phyloP scores from a whole-genome alignment of 148 eudicot genomes.

The Simmondsia chinensis region DNA sequence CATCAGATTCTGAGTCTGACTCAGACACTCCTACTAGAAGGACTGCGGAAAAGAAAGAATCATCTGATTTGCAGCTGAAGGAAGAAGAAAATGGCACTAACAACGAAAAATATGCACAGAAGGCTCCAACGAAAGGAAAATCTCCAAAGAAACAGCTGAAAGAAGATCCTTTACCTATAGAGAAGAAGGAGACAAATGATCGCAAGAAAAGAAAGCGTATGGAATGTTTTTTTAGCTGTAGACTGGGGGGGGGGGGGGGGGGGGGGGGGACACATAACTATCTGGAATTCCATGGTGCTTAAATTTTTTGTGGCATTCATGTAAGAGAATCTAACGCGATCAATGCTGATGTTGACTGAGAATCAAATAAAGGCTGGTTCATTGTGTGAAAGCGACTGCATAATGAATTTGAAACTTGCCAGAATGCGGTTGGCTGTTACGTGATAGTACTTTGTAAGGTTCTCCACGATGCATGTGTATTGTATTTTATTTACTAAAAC shows the following conservation, averaged over 20 bases:
- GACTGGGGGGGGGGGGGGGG: no score
- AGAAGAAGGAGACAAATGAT: constrained; percentile 20
- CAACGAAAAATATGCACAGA: constrained; percentile 13
- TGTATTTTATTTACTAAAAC: no score
- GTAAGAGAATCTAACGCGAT: not conserved
- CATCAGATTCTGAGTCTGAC: constrained; percentile 71
- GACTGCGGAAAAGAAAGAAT: constrained; percentile 9
- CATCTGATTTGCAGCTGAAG: constrained; percentile 5
- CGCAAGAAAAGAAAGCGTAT: constrained; percentile 23
- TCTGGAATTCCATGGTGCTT: not conserved
- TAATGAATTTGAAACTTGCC: no score
- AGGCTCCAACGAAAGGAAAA: constrained; percentile 25
- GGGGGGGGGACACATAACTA: not conserved
- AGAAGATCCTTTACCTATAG: constrained; percentile 22
- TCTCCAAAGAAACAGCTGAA: constrained; percentile 37
- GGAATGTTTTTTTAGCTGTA: not conserved
- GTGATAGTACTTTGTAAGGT: no score
- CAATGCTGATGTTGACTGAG: no score
- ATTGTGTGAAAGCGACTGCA: no score
- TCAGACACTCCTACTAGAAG: constrained; percentile 13
- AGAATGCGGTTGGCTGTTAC: no score
- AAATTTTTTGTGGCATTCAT: not conserved
- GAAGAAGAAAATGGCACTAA: constrained; percentile 13
- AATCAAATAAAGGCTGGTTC: no score
- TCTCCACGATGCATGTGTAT: no score